Percentiles rank a stretch among this genome's conserved stretches.
Evolutionary conservation across 1,284 basidiomycete species (phyloP).

Genomic region (Vanrija sp.): DNA sequence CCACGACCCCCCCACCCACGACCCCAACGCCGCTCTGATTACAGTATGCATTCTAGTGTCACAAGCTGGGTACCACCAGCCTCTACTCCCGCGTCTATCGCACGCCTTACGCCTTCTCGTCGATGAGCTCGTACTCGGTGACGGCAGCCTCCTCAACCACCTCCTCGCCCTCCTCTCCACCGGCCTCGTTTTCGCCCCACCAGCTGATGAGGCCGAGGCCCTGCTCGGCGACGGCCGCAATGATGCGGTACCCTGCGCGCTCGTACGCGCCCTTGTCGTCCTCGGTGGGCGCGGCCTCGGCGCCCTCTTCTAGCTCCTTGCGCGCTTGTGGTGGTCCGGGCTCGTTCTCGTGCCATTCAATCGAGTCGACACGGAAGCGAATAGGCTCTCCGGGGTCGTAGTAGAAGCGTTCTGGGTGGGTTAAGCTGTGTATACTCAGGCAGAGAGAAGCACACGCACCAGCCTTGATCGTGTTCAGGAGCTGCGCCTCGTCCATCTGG

Average conservation of each 20-base stretch:
- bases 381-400: constrained; percentile 77
- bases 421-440: constrained; percentile 9
- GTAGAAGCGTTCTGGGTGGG: constrained; percentile 65
- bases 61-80: too few species aligned
- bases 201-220: constrained; percentile 66
- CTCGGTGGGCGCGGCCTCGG: constrained; percentile 48
- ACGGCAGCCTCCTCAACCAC: neutral
- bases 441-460: constrained; percentile 15
- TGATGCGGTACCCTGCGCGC: constrained; percentile 12
- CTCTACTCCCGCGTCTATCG: too few species aligned
- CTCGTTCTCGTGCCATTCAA: constrained; percentile 87
- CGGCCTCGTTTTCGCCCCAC: constrained; percentile 52
- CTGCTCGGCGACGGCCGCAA: constrained; percentile 79
- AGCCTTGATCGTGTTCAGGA: constrained; percentile 54
- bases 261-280: constrained; percentile 12
- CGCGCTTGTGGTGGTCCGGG: constrained; percentile 61
- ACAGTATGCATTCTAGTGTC: too few species aligned
- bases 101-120: too few species aligned
- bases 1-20: too few species aligned
- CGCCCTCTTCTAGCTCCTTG: constrained; percentile 8
- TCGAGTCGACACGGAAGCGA: constrained; percentile 80
- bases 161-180: constrained; percentile 23
- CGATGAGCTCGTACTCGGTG: neutral
- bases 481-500: constrained; percentile 52
- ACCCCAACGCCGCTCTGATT: too few species aligned